Percentiles rank a stretch among this genome's conserved stretches.
phyloP scores from a whole-genome alignment of 1,139 yeast species.

The Suzukiozyma palmioleophila region DNA sequence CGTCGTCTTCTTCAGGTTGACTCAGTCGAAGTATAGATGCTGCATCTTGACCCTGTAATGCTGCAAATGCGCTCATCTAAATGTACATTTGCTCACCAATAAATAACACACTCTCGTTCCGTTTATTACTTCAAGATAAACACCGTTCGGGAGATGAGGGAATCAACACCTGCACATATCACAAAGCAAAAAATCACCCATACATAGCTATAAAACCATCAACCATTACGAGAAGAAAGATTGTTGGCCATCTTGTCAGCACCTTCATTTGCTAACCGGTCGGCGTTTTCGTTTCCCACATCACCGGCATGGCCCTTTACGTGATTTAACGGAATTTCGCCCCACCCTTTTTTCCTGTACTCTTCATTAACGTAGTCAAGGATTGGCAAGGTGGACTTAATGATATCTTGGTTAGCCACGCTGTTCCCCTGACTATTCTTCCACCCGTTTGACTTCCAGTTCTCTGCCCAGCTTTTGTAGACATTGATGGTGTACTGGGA shows the following conservation, averaged over 20 bases:
- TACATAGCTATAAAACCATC: too few relatives aligned
- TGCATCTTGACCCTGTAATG: constrained; percentile 23
- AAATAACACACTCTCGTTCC: too few relatives aligned
- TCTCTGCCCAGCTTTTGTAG: constrained; percentile 45
- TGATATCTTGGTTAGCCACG: constrained; percentile 51
- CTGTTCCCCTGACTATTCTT: constrained; percentile 34
- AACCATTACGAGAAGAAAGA: background rate
- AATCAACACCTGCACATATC: background rate
- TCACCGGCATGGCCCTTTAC: constrained; percentile 72
- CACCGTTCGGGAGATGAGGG: background rate
- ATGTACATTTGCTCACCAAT: background rate
- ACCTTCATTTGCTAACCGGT: constrained; percentile 66
- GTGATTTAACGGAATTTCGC: constrained; percentile 43
- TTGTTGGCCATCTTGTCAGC: constrained; percentile 28
- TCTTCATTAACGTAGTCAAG: constrained; percentile 23
- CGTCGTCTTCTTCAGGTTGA: constrained; percentile 15
- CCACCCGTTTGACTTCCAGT: constrained; percentile 57
- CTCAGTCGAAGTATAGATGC: constrained; percentile 12
- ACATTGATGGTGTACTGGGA: constrained; percentile 52
- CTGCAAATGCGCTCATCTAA: constrained; percentile 53
- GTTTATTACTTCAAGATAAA: background rate
- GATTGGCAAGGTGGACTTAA: constrained; percentile 25
- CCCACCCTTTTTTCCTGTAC: constrained; percentile 26
- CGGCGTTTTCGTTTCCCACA: constrained; percentile 76
- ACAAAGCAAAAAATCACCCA: too few relatives aligned